Evolutionary conservation across 2,329 filamentous ascomycete genomes (phyloP), one percentile per base, ranked within the genome.

Genomic region (Magnaporthales sp.): DNA sequence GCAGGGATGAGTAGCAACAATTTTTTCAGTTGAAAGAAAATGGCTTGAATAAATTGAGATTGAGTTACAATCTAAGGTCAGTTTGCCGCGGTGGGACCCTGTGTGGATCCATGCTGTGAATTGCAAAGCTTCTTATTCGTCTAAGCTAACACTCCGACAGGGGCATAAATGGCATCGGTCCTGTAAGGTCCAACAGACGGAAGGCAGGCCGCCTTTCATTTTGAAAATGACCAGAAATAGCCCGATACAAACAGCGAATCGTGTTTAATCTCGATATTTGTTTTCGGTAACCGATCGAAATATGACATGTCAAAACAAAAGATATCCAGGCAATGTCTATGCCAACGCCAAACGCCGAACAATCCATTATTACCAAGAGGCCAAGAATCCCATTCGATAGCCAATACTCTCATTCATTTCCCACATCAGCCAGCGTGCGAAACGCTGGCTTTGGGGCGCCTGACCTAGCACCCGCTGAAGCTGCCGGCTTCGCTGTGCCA

Each of bases 361-460:
- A 19, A 27, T 22, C 32, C 26, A 19, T 22, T 9, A n/a, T 19
- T 27, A n/a, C 15, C 22, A 54, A 64, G 24, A 68, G 15, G 27
- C 26, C 56, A 60, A 60, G 38, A 51, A 51, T 51, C 19, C 6
- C 38, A 60, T 27, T 27, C 22, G 8, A 60, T 29, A 27, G 4
- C 15, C 10, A 6, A 29, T 27, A 60, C 26, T 27, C 27, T 71
- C 67, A 67, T 27, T 77, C 74, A 4, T 68, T 69, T 51, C 78
- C 79, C 67, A 87, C 70, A 70, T 87, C 85, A 8, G 84, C 81
- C 74, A 87, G 70, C 1, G 85, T 87, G 76, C 78, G 82, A 72
- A 84, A 83, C 1, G 74, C 71, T 51, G 80, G 69, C 66, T 76
- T 77, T 29, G 75, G 76, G 19, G 75, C 73, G 72, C 60, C 58